These are phyloP conservation scores for Ceratocystiopsis minuta DNA, from an alignment of 2,329 filamentous ascomycete genomes.

Conservation along the genomic window DNA sequence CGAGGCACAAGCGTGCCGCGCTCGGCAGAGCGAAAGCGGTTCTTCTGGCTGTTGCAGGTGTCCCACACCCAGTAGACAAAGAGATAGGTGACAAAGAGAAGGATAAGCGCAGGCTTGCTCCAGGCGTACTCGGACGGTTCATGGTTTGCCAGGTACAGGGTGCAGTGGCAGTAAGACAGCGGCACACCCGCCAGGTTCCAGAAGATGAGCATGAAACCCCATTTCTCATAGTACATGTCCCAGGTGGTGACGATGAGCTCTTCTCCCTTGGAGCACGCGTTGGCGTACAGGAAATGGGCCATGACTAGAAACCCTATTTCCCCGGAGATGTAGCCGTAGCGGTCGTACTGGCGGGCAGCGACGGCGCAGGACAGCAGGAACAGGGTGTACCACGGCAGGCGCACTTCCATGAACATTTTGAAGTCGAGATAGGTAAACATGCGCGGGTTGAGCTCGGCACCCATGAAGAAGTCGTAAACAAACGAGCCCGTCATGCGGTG, in stretches of 20 bases:
- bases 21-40: slow-evolving; percentile 58
- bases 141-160: slow-evolving; percentile 62
- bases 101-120: slow-evolving; percentile 41
- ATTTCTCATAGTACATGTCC: slow-evolving; percentile 85
- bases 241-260: slow-evolving; percentile 66
- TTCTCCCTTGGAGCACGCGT: slow-evolving; percentile 68
- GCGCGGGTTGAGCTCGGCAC: slow-evolving; percentile 69
- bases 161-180: slow-evolving; percentile 69
- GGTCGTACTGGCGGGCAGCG: slow-evolving; percentile 56
- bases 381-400: slow-evolving; percentile 72
- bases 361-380: slow-evolving; percentile 51
- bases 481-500: slow-evolving; percentile 80
- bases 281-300: slow-evolving; percentile 68
- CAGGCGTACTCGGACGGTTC: slow-evolving; percentile 49
- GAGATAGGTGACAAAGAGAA: slow-evolving; percentile 46
- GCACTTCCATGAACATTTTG: slow-evolving; percentile 86
- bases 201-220: slow-evolving; percentile 80
- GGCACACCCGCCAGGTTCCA: slow-evolving; percentile 76
- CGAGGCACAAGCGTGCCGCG: slow-evolving; percentile 44
- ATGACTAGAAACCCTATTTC: slow-evolving; percentile 59
- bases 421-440: slow-evolving; percentile 75
- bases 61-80: slow-evolving; percentile 76
- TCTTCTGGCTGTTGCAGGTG: slow-evolving; percentile 70
- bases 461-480: slow-evolving; percentile 84
- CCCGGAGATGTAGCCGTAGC: slow-evolving; percentile 58